Evolutionary conservation across 139 green algal genomes (phyloP).

Genomic region (Coelastrella sp.): DNA sequence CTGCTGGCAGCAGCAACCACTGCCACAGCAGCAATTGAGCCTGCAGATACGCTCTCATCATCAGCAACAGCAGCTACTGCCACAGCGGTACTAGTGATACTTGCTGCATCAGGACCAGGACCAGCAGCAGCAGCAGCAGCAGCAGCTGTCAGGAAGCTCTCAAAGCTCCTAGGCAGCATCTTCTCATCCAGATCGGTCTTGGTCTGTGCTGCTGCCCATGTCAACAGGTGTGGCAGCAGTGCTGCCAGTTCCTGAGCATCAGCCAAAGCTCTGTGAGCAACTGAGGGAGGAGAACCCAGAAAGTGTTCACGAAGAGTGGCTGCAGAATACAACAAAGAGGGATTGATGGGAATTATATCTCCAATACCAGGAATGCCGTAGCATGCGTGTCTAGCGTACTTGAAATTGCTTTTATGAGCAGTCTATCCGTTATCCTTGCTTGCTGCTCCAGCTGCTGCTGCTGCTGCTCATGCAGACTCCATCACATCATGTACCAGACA

Average conservation of each 20-base stretch:
- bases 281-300: background rate
- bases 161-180: conserved; percentile 1
- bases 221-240: conserved; percentile 24
- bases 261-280: conserved; percentile 20
- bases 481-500: too few species aligned
- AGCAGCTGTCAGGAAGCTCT: conserved; percentile 22
- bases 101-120: background rate
- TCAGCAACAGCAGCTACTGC: background rate
- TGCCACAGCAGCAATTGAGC: background rate
- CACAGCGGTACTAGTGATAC: background rate
- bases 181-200: background rate
- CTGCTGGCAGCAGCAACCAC: background rate
- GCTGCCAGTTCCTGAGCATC: conserved; percentile 5
- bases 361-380: too few species aligned
- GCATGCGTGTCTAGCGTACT: too few species aligned
- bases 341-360: too few species aligned
- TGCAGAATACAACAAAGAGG: background rate
- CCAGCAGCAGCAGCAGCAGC: background rate
- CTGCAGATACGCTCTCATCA: too few species aligned
- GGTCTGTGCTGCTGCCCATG: background rate
- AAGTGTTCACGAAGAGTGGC: conserved; percentile 28
- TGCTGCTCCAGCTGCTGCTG: too few species aligned
- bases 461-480: too few species aligned
- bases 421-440: too few species aligned
- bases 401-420: too few species aligned